These are phyloP conservation scores for Cytospora chrysosperma DNA, from an alignment of 2,329 filamentous ascomycete genomes.

Conservation along the genomic window DNA sequence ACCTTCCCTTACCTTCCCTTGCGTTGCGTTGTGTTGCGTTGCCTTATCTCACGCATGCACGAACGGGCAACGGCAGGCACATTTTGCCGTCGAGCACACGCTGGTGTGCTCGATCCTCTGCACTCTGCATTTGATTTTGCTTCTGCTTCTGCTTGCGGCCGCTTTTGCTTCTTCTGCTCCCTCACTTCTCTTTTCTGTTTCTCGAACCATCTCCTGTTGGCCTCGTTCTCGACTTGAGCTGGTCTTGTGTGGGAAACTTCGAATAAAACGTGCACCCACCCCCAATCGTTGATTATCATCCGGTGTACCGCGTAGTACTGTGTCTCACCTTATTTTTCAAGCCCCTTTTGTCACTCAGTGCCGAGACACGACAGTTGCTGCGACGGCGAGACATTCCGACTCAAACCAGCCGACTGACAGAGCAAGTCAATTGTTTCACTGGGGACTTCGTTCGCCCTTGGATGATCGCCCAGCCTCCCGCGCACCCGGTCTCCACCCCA, in stretches of 20 bases:
- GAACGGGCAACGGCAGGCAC: neutral
- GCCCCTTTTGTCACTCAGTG: constrained; percentile 1
- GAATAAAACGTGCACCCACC: neutral
- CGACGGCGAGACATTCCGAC: neutral
- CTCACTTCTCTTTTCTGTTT: constrained; percentile 1
- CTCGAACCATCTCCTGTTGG: neutral
- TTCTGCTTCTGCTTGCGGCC: neutral
- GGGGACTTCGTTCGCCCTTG: neutral
- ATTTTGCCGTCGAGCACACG: neutral
- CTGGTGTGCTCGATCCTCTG: neutral
- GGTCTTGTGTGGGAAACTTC: neutral
- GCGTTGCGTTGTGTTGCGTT: neutral
- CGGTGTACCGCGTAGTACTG: neutral
- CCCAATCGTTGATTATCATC: neutral
- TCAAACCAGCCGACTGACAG: neutral
- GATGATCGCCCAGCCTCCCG: neutral
- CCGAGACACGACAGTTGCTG: constrained; percentile 2
- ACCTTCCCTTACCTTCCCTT: neutral
- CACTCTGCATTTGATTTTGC: neutral
- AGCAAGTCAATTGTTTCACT: neutral
- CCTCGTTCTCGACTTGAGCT: neutral
- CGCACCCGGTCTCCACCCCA: no score
- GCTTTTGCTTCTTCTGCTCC: neutral
- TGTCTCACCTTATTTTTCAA: neutral
- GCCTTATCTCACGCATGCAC: neutral